phyloP scores from a whole-genome alignment of 345 rosid genomes.

The Eucalyptus sideroxylon region DNA sequence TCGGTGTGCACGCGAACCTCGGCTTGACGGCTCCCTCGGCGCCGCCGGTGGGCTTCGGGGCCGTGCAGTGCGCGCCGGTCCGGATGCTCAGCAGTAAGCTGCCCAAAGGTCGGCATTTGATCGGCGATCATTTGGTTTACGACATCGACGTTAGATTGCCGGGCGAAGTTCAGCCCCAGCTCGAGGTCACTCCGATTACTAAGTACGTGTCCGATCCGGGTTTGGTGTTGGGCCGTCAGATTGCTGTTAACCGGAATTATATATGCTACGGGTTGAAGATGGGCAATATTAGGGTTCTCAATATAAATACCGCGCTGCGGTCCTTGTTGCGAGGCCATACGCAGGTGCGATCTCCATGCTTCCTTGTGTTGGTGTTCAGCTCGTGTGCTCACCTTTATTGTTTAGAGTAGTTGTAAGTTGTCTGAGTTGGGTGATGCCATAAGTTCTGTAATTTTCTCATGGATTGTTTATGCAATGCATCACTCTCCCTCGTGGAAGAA shows the following conservation, averaged over 20 bases:
- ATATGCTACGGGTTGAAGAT: slow-evolving; percentile 75
- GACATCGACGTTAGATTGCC: slow-evolving; percentile 45
- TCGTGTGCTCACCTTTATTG: not conserved
- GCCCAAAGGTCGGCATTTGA: slow-evolving; percentile 47
- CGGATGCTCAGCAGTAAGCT: slow-evolving; percentile 46
- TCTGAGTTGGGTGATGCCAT: not conserved
- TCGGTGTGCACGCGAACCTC: not conserved
- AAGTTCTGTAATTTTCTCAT: not conserved
- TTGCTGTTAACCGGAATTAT: slow-evolving; percentile 64
- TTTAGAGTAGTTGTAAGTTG: not conserved
- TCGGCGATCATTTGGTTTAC: slow-evolving; percentile 30
- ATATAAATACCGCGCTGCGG: slow-evolving; percentile 59
- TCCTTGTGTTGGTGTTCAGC: not conserved
- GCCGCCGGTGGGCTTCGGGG: not conserved
- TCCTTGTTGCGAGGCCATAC: slow-evolving; percentile 66
- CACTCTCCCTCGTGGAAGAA: not conserved
- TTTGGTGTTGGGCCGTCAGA: slow-evolving; percentile 60
- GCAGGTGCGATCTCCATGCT: slow-evolving; percentile 24
- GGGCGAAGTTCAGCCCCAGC: slow-evolving; percentile 67
- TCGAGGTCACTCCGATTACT: slow-evolving; percentile 72
- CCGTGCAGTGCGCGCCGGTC: not conserved
- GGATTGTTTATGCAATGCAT: not conserved
- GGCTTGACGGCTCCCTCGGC: not conserved
- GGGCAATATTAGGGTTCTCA: slow-evolving; percentile 63
- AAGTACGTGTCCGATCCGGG: slow-evolving; percentile 65